These are phyloP conservation scores for Neckera pumila DNA, from an alignment of 225 moss, liverwort and hornwort species.

Conservation along the genomic window DNA sequence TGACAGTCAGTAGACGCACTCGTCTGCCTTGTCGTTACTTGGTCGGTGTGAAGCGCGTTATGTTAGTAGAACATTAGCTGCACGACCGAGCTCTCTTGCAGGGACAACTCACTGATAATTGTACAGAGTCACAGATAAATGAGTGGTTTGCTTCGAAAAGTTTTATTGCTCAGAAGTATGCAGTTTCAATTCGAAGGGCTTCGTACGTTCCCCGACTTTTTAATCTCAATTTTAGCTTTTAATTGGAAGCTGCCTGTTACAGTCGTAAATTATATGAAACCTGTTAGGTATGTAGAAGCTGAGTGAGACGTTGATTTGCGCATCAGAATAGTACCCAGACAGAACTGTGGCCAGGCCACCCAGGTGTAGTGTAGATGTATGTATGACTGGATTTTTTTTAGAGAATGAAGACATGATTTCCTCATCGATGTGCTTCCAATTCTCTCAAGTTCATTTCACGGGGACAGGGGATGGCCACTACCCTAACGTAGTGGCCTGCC, in stretches of 20 bases:
- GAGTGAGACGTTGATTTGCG: background rate
- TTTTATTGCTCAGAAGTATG: background rate
- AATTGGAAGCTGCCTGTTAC: background rate
- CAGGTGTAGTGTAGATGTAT: background rate
- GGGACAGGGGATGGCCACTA: background rate
- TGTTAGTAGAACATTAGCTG: background rate
- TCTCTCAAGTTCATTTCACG: background rate
- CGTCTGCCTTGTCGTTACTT: background rate
- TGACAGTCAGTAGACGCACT: too few species aligned
- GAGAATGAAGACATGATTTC: background rate
- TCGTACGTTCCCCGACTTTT: background rate
- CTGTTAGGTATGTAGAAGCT: background rate
- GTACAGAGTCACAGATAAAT: too few species aligned
- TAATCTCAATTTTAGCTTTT: background rate
- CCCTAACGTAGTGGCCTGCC: background rate
- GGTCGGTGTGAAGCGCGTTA: background rate
- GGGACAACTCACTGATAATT: background rate
- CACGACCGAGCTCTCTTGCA: background rate
- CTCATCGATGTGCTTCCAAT: background rate
- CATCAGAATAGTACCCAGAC: too few species aligned
- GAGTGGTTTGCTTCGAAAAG: background rate
- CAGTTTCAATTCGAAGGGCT: background rate
- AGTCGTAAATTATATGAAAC: background rate
- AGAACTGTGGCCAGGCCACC: background rate
- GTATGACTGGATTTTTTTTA: background rate